Evolutionary conservation across 345 rosid species (phyloP), one percentile per base, ranked within the genome.

Genomic region (Acer saccharum): DNA sequence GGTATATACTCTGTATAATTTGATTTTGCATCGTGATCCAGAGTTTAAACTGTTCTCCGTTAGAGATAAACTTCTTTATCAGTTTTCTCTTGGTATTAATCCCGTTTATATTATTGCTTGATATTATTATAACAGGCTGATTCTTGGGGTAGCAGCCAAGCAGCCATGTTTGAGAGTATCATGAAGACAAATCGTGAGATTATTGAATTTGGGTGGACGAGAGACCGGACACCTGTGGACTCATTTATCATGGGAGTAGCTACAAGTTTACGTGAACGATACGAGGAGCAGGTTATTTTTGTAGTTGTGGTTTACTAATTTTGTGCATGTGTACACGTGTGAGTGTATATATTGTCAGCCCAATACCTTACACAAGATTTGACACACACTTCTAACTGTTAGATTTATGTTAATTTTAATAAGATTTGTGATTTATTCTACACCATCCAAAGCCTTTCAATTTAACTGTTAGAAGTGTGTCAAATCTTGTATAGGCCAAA

Each of bases 201-300:
- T 81, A 94, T 94, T 81, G 95, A 94, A 85, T 89, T 92, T 89
- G 93, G 94, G 63, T 97, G 98, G 99, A 72, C 83, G 84, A 97
- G 88, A 84, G 98, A 97, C 84, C 94, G 98, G 25, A 91, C 97
- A 77, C 98, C 99, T 65, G 91, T 97, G 77, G 98, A 97, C 85
- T 94, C 97, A 75, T 97, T 93, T 87, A 89, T 97, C 80, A 87
- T 86, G 90, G 98, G 98, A 62, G 83, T 96, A 84, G 97, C 95
- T 46, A 82, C 94, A 82, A 91, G 93, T 70, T 87, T 96, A 52
- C 97, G 98, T 50, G 99, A 96, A 83, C 88, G 95, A 84, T 90
- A 86, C 60, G 94, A 90, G 75, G 98, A 94, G 73, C 97, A 92
- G 99, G 99, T 95, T 20, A 61, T 81, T 74, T 72, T 20, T 55